Evolutionary conservation across 306 rosid species (phyloP).

Genomic region (Dryas alaskensis): DNA sequence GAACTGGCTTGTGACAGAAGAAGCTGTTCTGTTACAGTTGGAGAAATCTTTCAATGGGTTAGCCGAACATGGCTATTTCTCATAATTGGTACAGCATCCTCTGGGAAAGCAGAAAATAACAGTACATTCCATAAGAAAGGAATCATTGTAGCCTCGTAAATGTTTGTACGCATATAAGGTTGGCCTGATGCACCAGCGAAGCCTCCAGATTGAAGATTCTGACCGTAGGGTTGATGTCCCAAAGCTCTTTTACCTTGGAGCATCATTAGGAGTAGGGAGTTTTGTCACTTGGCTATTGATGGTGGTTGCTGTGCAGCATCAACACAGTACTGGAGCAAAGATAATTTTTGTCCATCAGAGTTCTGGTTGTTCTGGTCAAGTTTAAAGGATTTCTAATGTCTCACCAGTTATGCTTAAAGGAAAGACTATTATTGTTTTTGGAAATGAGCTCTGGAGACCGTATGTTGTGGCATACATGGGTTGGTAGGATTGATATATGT

Average conservation of each 20-base stretch:
- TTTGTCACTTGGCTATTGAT: background rate
- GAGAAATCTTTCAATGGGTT: slow-evolving; percentile 43
- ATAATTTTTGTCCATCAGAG: background rate
- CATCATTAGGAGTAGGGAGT: background rate
- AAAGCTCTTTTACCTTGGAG: no score
- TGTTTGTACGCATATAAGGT: background rate
- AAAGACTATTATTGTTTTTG: background rate
- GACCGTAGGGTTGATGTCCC: no score
- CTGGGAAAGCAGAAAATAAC: background rate
- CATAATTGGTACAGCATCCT: slow-evolving; percentile 18
- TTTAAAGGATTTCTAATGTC: background rate
- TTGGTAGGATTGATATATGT: background rate
- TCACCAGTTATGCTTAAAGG: background rate
- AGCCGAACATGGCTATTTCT: slow-evolving; percentile 27
- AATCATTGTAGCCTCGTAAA: background rate
- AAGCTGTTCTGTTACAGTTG: slow-evolving; percentile 56
- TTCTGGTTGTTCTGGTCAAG: background rate
- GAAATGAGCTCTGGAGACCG: background rate
- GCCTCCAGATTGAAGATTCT: no score
- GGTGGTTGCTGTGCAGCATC: no score
- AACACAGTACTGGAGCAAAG: background rate
- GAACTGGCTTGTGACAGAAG: slow-evolving; percentile 68
- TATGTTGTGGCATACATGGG: background rate
- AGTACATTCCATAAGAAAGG: slow-evolving; percentile 7
- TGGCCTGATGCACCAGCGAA: no score